Conservation (phyloP, 2,329 filamentous ascomycete species). For the Pseudopithomyces chartarum region DNA sequence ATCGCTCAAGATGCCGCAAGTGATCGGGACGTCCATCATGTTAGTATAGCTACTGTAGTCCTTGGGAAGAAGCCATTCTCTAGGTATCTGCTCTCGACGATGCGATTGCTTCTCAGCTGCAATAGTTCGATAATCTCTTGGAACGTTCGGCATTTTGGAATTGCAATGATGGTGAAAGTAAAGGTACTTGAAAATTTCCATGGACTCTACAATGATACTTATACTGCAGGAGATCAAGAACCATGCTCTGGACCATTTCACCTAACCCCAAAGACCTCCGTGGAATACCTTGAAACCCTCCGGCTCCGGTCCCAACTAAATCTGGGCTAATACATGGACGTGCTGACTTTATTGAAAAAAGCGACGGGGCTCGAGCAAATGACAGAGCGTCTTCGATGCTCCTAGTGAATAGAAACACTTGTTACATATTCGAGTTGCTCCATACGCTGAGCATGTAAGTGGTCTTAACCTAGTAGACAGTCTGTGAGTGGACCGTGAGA, state of each 20-base stretch:
- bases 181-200: neutral
- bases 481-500: too few relatives aligned
- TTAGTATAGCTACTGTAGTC: slow-evolving; percentile 13
- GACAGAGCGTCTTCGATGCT: too few relatives aligned
- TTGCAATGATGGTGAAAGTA: neutral
- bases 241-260: too few relatives aligned
- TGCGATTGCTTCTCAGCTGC: neutral
- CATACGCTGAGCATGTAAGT: too few relatives aligned
- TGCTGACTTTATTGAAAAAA: neutral
- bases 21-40: slow-evolving; percentile 51
- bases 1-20: slow-evolving; percentile 61
- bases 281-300: slow-evolving; percentile 1
- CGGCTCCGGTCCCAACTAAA: slow-evolving; percentile 10
- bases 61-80: slow-evolving; percentile 45
- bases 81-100: slow-evolving; percentile 38
- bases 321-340: neutral
- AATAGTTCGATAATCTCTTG: neutral
- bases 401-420: too few relatives aligned
- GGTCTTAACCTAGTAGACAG: too few relatives aligned
- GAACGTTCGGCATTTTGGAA: neutral
- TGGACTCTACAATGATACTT: neutral
- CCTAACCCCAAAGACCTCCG: neutral
- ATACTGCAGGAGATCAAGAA: neutral
- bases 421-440: too few relatives aligned
- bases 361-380: too few relatives aligned